These are phyloP conservation scores for Pestalotiopsis sp. DNA, from an alignment of 2,329 filamentous ascomycete genomes.

Conservation along the genomic window DNA sequence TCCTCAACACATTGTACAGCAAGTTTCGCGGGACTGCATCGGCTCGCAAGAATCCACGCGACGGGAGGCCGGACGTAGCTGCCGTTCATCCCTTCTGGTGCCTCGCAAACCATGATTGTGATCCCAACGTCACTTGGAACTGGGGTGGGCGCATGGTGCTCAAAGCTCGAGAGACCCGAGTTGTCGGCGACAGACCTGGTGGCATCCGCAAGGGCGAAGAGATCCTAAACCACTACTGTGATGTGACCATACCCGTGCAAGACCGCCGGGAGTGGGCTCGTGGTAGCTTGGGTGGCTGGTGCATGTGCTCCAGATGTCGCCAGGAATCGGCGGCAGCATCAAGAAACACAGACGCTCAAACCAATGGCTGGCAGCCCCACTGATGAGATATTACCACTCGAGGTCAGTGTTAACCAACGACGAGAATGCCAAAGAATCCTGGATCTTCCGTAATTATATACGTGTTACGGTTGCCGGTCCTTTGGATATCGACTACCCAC, in stretches of 20 bases:
- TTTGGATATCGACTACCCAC: not conserved
- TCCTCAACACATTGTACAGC: conserved; percentile 88
- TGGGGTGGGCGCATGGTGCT: conserved; percentile 82
- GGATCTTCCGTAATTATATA: conserved; percentile 29
- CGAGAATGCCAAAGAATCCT: conserved; percentile 9
- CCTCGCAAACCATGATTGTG: conserved; percentile 92
- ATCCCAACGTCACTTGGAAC: conserved; percentile 94
- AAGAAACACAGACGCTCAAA: not conserved
- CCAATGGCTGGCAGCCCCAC: not conserved
- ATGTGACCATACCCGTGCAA: conserved; percentile 75
- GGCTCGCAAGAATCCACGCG: conserved; percentile 73
- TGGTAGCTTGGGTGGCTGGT: conserved; percentile 86
- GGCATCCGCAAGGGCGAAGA: conserved; percentile 81
- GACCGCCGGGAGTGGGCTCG: conserved; percentile 86
- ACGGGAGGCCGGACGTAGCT: conserved; percentile 85
- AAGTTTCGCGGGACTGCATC: conserved; percentile 95
- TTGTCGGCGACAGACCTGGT: conserved; percentile 51
- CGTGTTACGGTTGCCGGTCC: conserved; percentile 25
- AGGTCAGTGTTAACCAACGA: not conserved
- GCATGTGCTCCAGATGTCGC: conserved; percentile 81
- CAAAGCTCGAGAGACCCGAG: conserved; percentile 60
- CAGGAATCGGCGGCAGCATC: conserved; percentile 57
- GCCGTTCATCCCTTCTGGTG: conserved; percentile 97
- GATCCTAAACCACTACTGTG: conserved; percentile 93
- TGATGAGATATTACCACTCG: not conserved